Conservation (phyloP, 495 filamentous ascomycete species). For the Aspergillus conjunctus region DNA sequence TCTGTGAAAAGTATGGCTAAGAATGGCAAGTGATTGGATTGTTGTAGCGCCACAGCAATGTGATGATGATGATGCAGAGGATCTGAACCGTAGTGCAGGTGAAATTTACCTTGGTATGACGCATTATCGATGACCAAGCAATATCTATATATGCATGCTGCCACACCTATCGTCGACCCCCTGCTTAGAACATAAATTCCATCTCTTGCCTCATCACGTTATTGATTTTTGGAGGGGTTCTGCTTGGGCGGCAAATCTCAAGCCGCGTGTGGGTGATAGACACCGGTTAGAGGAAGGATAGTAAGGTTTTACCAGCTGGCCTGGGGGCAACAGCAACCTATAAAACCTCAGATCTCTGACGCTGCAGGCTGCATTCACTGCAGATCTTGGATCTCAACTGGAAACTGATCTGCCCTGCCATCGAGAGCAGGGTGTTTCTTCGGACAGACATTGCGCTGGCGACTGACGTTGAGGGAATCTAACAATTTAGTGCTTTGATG, state of each 20-base stretch:
- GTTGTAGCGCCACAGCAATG: not conserved
- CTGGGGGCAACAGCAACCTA: not conserved
- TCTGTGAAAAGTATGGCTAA: too few species aligned
- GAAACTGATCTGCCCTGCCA: not conserved
- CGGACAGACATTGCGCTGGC: not conserved
- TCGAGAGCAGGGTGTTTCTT: not conserved
- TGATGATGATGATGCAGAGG: not conserved
- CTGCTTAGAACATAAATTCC: too few species aligned
- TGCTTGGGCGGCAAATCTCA: too few species aligned
- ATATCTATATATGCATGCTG: not conserved
- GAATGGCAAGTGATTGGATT: too few species aligned
- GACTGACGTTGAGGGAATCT: too few species aligned
- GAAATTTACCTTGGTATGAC: not conserved
- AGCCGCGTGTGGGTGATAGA: too few species aligned
- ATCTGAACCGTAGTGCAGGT: not conserved
- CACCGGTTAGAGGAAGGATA: not conserved
- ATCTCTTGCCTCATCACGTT: too few species aligned
- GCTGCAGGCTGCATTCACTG: not conserved
- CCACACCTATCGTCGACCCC: not conserved
- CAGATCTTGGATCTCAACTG: slow-evolving; percentile 1
- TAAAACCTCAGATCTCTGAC: not conserved
- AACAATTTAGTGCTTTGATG: too few species aligned
- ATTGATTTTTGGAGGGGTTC: too few species aligned
- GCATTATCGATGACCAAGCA: not conserved
- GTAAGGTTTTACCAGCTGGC: slow-evolving; percentile 8